phyloP scores from a whole-genome alignment of 306 rosid genomes.

The Carpinus viminea region DNA sequence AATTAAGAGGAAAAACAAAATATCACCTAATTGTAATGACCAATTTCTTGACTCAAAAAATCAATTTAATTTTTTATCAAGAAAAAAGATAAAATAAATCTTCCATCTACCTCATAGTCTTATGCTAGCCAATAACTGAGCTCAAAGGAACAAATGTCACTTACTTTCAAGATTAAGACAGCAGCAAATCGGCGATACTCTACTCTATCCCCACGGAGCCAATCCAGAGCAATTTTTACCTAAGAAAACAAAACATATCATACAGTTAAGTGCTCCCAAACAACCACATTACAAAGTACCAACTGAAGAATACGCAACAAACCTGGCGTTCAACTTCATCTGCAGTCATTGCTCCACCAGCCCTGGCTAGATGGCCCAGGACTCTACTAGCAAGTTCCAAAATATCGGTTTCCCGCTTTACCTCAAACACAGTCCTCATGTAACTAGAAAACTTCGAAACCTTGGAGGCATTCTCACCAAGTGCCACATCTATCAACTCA shows the following conservation, averaged over 20 bases:
- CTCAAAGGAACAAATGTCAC: constrained; percentile 18
- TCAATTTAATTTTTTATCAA: background rate
- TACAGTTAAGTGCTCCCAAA: constrained; percentile 12
- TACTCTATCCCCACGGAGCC: constrained; percentile 86
- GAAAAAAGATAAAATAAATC: background rate
- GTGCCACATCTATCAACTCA: constrained; percentile 87
- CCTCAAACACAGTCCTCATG: constrained; percentile 80
- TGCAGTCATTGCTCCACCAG: constrained; percentile 98
- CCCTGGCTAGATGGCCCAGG: constrained; percentile 92
- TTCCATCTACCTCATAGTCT: background rate
- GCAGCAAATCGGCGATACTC: constrained; percentile 97
- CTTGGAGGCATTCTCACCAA: constrained; percentile 95
- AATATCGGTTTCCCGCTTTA: constrained; percentile 87
- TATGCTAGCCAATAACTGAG: background rate
- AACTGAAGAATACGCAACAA: constrained; percentile 13
- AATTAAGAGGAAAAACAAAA: background rate
- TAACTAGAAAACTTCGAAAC: constrained; percentile 84
- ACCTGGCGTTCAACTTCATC: constrained; percentile 99
- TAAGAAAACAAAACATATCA: constrained; percentile 30
- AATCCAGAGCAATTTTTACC: constrained; percentile 85
- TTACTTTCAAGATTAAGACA: constrained; percentile 91
- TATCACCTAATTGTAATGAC: background rate
- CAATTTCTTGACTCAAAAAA: background rate
- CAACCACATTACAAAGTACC: background rate
- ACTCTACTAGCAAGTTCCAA: constrained; percentile 91